Percentiles rank a stretch among this genome's conserved stretches.
phyloP scores from a whole-genome alignment of 176 grass and related monocot genomes.

The Metroxylon sagu region DNA sequence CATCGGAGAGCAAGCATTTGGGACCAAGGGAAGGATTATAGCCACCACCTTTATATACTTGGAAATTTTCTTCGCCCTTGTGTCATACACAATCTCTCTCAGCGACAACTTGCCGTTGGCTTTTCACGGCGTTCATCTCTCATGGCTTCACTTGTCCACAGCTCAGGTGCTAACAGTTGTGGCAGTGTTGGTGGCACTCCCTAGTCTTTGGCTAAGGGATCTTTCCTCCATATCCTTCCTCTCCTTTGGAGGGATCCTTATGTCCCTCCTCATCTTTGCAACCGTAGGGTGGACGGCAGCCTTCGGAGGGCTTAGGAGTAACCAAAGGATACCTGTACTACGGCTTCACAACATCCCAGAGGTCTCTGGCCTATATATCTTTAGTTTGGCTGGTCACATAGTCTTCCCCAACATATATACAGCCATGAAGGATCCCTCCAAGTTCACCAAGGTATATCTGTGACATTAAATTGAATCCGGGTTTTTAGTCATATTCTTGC shows the following conservation, averaged over 20 bases:
- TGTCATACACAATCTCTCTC: constrained; percentile 85
- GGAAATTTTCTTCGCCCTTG: constrained; percentile 74
- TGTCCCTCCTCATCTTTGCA: constrained; percentile 57
- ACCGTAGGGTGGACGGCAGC: constrained; percentile 35
- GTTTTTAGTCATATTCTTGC: no score
- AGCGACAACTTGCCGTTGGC: constrained; percentile 76
- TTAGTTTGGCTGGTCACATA: constrained; percentile 68
- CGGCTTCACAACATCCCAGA: constrained; percentile 33
- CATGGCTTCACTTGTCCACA: constrained; percentile 31
- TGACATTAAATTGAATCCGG: no score
- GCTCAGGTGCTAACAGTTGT: constrained; percentile 45
- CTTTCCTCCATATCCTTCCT: constrained; percentile 75
- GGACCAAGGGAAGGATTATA: constrained; percentile 34
- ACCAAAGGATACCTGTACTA: constrained; percentile 31
- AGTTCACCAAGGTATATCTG: constrained; percentile 46
- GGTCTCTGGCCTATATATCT: constrained; percentile 60
- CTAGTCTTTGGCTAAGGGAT: constrained; percentile 63
- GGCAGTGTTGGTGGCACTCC: constrained; percentile 49
- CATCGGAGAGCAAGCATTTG: constrained; percentile 50
- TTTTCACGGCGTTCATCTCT: constrained; percentile 30
- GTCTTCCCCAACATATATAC: constrained; percentile 77
- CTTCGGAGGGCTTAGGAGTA: constrained; percentile 15
- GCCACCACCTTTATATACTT: constrained; percentile 59
- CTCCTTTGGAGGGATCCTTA: constrained; percentile 57
- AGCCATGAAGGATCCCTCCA: constrained; percentile 61